Evolutionary conservation across 441 rosid genomes (phyloP).

Genomic region (Adansonia madagascariensis): DNA sequence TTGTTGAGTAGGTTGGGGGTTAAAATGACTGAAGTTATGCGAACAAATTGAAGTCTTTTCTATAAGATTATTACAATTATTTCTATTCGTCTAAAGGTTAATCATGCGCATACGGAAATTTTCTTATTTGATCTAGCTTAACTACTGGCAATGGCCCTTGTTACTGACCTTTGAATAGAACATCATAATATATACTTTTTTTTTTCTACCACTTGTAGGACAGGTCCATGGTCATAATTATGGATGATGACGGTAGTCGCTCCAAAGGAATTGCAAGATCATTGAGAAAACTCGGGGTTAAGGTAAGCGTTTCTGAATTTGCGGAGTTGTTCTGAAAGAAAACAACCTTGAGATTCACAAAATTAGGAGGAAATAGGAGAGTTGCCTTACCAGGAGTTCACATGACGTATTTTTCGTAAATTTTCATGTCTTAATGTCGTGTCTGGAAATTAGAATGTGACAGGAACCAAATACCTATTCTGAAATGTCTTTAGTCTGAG

Average conservation of each 20-base stretch:
- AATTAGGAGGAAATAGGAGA: slow-evolving; percentile 11
- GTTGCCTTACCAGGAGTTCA: neutral
- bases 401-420: neutral
- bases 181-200: neutral
- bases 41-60: neutral
- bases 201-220: slow-evolving; percentile 70
- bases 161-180: neutral
- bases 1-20: neutral
- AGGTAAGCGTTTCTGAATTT: slow-evolving; percentile 52
- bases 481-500: neutral
- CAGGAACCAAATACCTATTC: neutral
- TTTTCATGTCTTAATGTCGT: neutral
- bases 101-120: neutral
- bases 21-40: neutral
- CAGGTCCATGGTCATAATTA: slow-evolving; percentile 89
- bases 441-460: neutral
- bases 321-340: neutral
- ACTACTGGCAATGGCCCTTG: neutral
- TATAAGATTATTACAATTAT: neutral
- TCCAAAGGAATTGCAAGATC: slow-evolving; percentile 93
- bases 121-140: neutral
- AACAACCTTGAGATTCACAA: neutral
- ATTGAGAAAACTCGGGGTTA: slow-evolving; percentile 78
- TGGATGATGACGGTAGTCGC: slow-evolving; percentile 88
- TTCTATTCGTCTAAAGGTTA: neutral